Evolutionary conservation across 805 yeast species (phyloP).

Genomic region (Dipodascopsis uninucleata): DNA sequence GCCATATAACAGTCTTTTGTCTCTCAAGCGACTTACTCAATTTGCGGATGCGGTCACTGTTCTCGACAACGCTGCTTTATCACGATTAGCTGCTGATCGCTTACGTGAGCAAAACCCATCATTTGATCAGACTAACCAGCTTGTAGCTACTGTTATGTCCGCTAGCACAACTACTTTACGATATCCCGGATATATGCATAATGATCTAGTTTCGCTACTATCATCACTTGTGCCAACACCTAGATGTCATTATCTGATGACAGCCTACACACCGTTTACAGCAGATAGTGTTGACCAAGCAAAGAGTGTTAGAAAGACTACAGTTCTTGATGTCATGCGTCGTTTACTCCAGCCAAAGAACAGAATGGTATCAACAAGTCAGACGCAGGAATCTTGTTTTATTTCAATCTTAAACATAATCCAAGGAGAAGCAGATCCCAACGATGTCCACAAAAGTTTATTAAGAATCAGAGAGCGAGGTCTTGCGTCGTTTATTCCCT

Average conservation of each 20-base stretch:
- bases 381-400: slow-evolving; percentile 49
- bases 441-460: slow-evolving; percentile 55
- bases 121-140: slow-evolving; percentile 74
- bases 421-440: slow-evolving; percentile 64
- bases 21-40: slow-evolving; percentile 77
- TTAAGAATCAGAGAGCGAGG: slow-evolving; percentile 41
- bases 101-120: slow-evolving; percentile 59
- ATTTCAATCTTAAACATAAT: slow-evolving; percentile 67
- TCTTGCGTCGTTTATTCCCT: slow-evolving; percentile 71
- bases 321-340: slow-evolving; percentile 80
- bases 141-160: slow-evolving; percentile 80
- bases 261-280: slow-evolving; percentile 76
- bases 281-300: slow-evolving; percentile 60
- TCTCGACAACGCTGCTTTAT: slow-evolving; percentile 83
- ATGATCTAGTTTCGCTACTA: slow-evolving; percentile 73
- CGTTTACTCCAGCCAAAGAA: slow-evolving; percentile 76
- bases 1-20: slow-evolving; percentile 85
- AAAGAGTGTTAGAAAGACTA: slow-evolving; percentile 60
- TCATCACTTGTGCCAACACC: slow-evolving; percentile 85
- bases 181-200: slow-evolving; percentile 88
- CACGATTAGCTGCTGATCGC: slow-evolving; percentile 63
- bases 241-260: slow-evolving; percentile 67
- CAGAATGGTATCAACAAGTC: slow-evolving; percentile 58
- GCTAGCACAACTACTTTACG: slow-evolving; percentile 82
- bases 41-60: slow-evolving; percentile 84